A percentile compares a stretch with the other conserved stretches of the same genome.
phyloP scores from a whole-genome alignment of 805 yeast species.

The Kodamaea hsintzibuensis region DNA sequence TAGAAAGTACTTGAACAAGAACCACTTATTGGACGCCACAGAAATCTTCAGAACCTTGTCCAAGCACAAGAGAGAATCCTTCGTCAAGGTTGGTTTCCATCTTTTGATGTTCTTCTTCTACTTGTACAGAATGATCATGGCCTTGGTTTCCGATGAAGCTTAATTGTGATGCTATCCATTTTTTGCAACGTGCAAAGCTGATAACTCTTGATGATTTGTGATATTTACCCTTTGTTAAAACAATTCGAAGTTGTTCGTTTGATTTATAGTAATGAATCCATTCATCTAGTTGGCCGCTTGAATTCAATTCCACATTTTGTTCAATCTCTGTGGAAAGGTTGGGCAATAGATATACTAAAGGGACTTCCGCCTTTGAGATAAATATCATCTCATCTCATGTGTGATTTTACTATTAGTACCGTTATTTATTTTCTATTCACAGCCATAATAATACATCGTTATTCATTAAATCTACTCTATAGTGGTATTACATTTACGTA shows the following conservation, averaged over 20 bases:
- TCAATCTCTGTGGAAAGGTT: not conserved
- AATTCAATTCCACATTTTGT: not conserved
- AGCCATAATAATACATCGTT: conserved; percentile 3
- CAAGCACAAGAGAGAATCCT: conserved; percentile 90
- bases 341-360: not conserved
- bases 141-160: conserved; percentile 69
- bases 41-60: conserved; percentile 94
- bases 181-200: not conserved
- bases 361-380: not conserved
- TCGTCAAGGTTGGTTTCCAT: conserved; percentile 88
- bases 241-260: not conserved
- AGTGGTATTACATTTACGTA: too few species aligned
- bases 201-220: too few species aligned
- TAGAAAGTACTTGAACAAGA: conserved; percentile 75
- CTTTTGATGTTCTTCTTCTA: conserved; percentile 91
- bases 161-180: conserved; percentile 1
- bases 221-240: too few species aligned
- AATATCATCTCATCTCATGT: not conserved
- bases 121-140: conserved; percentile 94
- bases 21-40: conserved; percentile 91
- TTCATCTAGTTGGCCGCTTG: not conserved
- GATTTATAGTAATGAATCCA: not conserved
- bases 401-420: not conserved
- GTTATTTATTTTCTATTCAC: not conserved
- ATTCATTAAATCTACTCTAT: too few species aligned